Conservation (phyloP, 163 green algal species). For the Chlorella variabilis region DNA sequence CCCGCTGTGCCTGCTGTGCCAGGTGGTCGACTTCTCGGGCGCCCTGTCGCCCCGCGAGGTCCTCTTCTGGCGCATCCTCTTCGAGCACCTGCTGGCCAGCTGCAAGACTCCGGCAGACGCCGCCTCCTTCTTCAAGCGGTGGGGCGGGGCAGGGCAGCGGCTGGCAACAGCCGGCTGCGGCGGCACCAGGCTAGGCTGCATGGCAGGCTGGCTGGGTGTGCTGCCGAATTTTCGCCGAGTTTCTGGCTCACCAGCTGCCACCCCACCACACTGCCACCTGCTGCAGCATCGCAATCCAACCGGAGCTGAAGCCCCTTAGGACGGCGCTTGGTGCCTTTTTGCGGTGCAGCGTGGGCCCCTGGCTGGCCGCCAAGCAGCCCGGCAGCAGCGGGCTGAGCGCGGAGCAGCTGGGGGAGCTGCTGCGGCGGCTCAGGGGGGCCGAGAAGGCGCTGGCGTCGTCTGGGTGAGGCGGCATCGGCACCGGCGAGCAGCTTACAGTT, state of each 20-base stretch:
- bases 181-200: too few species aligned
- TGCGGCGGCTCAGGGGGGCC: conserved; percentile 23
- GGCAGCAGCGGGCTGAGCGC: neutral
- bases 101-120: conserved; percentile 5
- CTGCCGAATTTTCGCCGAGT: too few species aligned
- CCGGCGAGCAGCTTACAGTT: too few species aligned
- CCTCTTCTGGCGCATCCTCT: conserved; percentile 56
- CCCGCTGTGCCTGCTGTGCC: too few species aligned
- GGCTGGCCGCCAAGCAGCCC: conserved; percentile 43
- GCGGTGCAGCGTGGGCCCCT: conserved; percentile 48
- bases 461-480: too few species aligned
- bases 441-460: conserved; percentile 27
- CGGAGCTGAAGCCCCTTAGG: conserved; percentile 21
- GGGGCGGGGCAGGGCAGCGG: too few species aligned
- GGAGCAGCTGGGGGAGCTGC: conserved; percentile 28
- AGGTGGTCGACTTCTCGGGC: conserved; percentile 41
- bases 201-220: too few species aligned
- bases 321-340: conserved; percentile 39
- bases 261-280: too few species aligned
- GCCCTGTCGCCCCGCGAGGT: conserved; percentile 24
- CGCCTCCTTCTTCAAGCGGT: conserved; percentile 33
- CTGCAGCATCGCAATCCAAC: neutral
- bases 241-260: too few species aligned
- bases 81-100: conserved; percentile 47
- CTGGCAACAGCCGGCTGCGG: too few species aligned